Percentiles rank a stretch among this genome's conserved stretches.
phyloP scores from a whole-genome alignment of 208 protist species.

The Sergeia podlipaevii region DNA sequence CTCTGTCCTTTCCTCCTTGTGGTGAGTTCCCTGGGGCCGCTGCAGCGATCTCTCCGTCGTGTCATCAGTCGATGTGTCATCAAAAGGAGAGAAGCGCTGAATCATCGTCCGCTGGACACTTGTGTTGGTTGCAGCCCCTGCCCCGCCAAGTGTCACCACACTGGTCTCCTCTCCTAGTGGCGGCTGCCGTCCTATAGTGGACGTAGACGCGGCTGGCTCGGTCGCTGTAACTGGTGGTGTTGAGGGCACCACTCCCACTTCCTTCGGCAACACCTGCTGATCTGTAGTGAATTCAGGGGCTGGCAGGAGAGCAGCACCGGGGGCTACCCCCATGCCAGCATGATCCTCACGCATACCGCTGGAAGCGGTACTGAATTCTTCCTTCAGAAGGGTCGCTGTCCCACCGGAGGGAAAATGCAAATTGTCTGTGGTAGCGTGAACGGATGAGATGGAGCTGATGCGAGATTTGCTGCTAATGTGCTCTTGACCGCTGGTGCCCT shows the following conservation, averaged over 20 bases:
- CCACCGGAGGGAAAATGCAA: too few relatives aligned
- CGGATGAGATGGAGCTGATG: conserved; percentile 34
- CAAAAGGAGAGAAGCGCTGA: conserved; percentile 32
- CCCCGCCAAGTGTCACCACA: not conserved
- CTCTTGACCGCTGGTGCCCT: conserved; percentile 1
- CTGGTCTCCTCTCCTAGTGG: not conserved
- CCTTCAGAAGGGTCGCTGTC: too few relatives aligned
- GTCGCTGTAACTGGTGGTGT: not conserved
- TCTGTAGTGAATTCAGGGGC: too few relatives aligned
- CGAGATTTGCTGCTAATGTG: conserved; percentile 14
- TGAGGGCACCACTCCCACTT: too few relatives aligned
- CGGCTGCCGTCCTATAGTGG: not conserved
- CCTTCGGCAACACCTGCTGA: conserved; percentile 17
- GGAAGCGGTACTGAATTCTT: too few relatives aligned
- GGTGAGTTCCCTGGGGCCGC: not conserved
- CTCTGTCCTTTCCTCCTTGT: conserved; percentile 17
- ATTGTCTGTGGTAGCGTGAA: conserved; percentile 4
- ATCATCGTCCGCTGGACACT: conserved; percentile 15
- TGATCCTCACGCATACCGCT: too few relatives aligned
- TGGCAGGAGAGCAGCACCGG: too few relatives aligned
- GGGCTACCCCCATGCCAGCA: too few relatives aligned
- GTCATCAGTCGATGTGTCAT: conserved; percentile 23
- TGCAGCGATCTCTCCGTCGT: not conserved
- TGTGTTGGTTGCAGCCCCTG: conserved; percentile 1
- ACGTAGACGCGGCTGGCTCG: not conserved